Conservation (phyloP, 78 protist species). For the Protostelium mycophagum region DNA sequence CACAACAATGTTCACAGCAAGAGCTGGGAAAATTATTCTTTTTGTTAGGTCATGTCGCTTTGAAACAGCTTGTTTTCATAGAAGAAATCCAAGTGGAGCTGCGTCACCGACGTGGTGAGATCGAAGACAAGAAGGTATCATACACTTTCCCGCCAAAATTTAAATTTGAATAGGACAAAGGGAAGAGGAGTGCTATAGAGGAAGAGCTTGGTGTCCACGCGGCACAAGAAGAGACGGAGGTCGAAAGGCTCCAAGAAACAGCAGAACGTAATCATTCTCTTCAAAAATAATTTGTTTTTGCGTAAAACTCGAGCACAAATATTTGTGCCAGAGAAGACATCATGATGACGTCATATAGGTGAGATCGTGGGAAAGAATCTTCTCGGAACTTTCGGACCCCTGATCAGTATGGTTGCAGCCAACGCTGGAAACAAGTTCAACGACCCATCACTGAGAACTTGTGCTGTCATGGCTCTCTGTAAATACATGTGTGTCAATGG, state of each 20-base stretch:
- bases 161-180: slow-evolving; percentile 7
- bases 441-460: slow-evolving; percentile 16
- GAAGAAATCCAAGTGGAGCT: slow-evolving; percentile 34
- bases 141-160: not conserved
- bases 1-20: not conserved
- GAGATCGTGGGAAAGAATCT: slow-evolving; percentile 11
- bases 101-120: slow-evolving; percentile 9
- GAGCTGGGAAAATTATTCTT: slow-evolving; percentile 36
- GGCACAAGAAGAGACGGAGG: slow-evolving; percentile 48
- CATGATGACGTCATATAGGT: too few relatives aligned
- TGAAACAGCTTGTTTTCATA: slow-evolving; percentile 55
- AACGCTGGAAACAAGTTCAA: not conserved
- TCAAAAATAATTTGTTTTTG: too few relatives aligned
- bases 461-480: slow-evolving; percentile 68
- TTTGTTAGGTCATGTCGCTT: slow-evolving; percentile 65
- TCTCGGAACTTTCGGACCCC: slow-evolving; percentile 58
- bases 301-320: too few relatives aligned
- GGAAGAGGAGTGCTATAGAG: slow-evolving; percentile 11
- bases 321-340: too few relatives aligned
- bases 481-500: slow-evolving; percentile 71
- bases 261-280: slow-evolving; percentile 48
- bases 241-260: slow-evolving; percentile 21
- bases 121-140: not conserved
- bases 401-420: slow-evolving; percentile 45
- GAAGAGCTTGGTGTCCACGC: slow-evolving; percentile 69